Evolutionary conservation across 2,329 filamentous ascomycete genomes (phyloP).

Genomic region (Fusarium nelsonii): DNA sequence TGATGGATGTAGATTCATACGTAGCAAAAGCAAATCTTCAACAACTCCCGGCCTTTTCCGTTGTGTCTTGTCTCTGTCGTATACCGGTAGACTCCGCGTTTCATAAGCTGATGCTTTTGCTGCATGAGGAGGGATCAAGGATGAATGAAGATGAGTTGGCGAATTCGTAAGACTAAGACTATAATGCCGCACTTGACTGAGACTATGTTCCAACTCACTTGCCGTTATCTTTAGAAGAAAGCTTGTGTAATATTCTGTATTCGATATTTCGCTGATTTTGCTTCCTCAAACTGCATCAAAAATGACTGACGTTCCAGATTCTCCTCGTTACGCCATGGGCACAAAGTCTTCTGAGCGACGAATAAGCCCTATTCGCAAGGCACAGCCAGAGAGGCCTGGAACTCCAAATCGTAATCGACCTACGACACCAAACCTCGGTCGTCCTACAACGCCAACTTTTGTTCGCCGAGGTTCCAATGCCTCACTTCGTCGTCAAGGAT

Average conservation of each 20-base stretch:
- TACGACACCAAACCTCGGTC: slow-evolving; percentile 30
- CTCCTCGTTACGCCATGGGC: slow-evolving; percentile 43
- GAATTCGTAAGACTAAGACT: neutral
- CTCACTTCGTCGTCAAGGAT: slow-evolving; percentile 25
- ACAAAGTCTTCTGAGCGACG: slow-evolving; percentile 39
- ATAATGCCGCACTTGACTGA: slow-evolving; percentile 15
- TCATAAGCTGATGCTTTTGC: neutral
- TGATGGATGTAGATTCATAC: neutral
- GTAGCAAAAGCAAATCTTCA: slow-evolving; percentile 12
- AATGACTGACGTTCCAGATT: slow-evolving; percentile 15
- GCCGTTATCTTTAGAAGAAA: neutral
- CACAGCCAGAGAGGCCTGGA: slow-evolving; percentile 22
- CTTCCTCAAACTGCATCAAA: neutral
- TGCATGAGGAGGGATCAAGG: neutral
- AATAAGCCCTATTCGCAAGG: slow-evolving; percentile 37
- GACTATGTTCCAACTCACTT: neutral
- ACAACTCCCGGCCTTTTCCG: slow-evolving; percentile 10
- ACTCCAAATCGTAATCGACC: slow-evolving; percentile 37
- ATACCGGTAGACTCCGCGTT: neutral
- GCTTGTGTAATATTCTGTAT: neutral
- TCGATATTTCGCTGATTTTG: neutral
- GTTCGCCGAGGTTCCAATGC: slow-evolving; percentile 29
- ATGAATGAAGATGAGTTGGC: slow-evolving; percentile 6
- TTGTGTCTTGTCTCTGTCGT: neutral
- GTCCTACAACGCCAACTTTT: slow-evolving; percentile 39